phyloP scores from a whole-genome alignment of 306 rosid species.

The Vigna mungo region DNA sequence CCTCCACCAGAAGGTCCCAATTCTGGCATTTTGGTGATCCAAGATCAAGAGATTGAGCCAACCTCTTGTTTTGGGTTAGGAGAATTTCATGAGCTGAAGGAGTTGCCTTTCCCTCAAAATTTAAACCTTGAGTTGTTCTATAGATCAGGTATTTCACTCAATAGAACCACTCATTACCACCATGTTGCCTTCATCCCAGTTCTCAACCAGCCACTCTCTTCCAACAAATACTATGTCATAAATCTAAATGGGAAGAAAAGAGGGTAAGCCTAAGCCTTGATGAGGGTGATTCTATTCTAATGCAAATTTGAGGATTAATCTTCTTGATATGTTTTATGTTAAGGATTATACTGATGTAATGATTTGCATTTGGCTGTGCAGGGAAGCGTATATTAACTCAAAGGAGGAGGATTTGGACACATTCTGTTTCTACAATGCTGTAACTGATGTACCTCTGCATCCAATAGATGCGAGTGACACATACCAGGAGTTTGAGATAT shows the following conservation, averaged over 20 bases:
- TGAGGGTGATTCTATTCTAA: background rate
- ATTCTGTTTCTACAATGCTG: conserved; percentile 51
- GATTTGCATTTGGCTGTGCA: conserved; percentile 40
- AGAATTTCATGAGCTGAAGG: conserved; percentile 45
- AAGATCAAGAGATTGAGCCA: conserved; percentile 59
- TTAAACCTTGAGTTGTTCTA: conserved; percentile 59
- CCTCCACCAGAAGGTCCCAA: conserved; percentile 69
- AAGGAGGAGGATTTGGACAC: conserved; percentile 55
- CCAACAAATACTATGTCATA: conserved; percentile 71
- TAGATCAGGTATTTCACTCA: conserved; percentile 56
- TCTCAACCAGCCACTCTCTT: conserved; percentile 66
- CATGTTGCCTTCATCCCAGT: conserved; percentile 74
- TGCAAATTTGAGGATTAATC: background rate
- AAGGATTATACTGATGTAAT: conserved; percentile 10
- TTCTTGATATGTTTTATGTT: conserved; percentile 4
- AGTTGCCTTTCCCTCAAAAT: conserved; percentile 79
- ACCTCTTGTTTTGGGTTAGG: conserved; percentile 58
- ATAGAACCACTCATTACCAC: conserved; percentile 49
- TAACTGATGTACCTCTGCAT: conserved; percentile 36
- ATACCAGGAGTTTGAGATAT: conserved; percentile 57
- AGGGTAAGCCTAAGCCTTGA: conserved; percentile 69
- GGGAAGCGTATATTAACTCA: conserved; percentile 58
- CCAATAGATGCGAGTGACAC: conserved; percentile 49
- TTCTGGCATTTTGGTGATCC: conserved; percentile 70
- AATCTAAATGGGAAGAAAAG: conserved; percentile 56